phyloP scores from a whole-genome alignment of 768 basidiomycete species.

The Tulasnella sp. region DNA sequence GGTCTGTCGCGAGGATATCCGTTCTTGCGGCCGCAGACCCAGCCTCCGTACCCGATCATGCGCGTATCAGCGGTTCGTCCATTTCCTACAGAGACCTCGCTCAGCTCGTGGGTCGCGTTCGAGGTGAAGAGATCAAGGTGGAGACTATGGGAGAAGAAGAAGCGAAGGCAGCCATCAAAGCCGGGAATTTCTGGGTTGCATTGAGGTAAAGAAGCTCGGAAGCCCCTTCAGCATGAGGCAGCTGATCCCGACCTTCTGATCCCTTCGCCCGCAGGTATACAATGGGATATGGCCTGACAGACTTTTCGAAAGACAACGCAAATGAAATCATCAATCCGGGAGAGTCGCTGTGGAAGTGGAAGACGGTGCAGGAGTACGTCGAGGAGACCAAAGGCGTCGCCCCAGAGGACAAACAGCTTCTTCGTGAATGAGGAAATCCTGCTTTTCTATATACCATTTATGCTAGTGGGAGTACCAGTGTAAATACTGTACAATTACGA shows the following conservation, averaged over 20 bases:
- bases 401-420: background rate
- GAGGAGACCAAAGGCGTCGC: slow-evolving; percentile 17
- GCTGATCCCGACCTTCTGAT: slow-evolving; percentile 25
- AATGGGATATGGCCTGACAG: slow-evolving; percentile 30
- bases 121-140: background rate
- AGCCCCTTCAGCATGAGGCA: slow-evolving; percentile 23
- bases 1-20: background rate
- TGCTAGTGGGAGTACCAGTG: too few relatives aligned
- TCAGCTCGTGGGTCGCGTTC: background rate
- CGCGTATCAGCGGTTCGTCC: background rate
- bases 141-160: background rate
- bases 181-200: background rate
- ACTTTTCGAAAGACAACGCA: slow-evolving; percentile 30
- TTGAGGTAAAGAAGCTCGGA: slow-evolving; percentile 24
- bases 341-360: slow-evolving; percentile 33
- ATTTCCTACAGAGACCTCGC: slow-evolving; percentile 2
- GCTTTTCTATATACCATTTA: too few relatives aligned
- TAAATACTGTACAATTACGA: too few relatives aligned
- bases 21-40: slow-evolving; percentile 1
- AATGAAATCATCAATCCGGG: slow-evolving; percentile 34
- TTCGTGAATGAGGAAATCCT: background rate
- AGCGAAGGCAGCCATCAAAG: background rate
- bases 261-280: slow-evolving; percentile 23
- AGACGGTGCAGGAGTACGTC: slow-evolving; percentile 29
- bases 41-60: slow-evolving; percentile 5